A percentile compares a stretch with the other conserved stretches of the same genome.
Evolutionary conservation across 208 protist species (phyloP).

Genomic region (Leishmania tropica): DNA sequence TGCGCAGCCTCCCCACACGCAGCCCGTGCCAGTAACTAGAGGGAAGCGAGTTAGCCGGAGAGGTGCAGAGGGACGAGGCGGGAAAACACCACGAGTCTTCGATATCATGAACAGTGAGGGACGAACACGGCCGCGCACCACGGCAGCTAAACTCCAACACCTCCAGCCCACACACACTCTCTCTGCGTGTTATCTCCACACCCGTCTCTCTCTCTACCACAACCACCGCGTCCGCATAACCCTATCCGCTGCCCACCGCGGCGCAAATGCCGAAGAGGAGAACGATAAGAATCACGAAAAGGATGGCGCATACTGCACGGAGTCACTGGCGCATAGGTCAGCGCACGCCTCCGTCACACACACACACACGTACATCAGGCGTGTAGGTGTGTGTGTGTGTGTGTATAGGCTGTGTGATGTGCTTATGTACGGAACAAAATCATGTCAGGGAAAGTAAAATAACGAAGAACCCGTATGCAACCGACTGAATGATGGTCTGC

Average conservation of each 20-base stretch:
- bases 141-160: not conserved
- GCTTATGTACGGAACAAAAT: too few relatives aligned
- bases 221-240: not conserved
- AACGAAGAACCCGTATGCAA: not conserved
- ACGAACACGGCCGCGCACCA: not conserved
- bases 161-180: not conserved
- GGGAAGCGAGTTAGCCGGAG: not conserved
- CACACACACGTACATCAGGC: too few relatives aligned
- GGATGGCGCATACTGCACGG: too few relatives aligned
- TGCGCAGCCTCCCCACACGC: not conserved
- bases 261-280: too few relatives aligned
- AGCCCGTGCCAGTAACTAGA: not conserved
- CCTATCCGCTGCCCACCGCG: too few relatives aligned
- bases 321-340: too few relatives aligned
- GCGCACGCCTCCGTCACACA: too few relatives aligned
- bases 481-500: not conserved
- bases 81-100: not conserved
- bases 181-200: not conserved
- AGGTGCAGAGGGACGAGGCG: not conserved
- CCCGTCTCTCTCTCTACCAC: too few relatives aligned
- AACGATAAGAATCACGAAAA: too few relatives aligned
- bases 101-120: not conserved
- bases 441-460: not conserved
- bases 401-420: too few relatives aligned
- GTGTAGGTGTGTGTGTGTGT: too few relatives aligned